phyloP scores from a whole-genome alignment of 2,329 filamentous ascomycete genomes.

The Decorospora gaudefroyi region DNA sequence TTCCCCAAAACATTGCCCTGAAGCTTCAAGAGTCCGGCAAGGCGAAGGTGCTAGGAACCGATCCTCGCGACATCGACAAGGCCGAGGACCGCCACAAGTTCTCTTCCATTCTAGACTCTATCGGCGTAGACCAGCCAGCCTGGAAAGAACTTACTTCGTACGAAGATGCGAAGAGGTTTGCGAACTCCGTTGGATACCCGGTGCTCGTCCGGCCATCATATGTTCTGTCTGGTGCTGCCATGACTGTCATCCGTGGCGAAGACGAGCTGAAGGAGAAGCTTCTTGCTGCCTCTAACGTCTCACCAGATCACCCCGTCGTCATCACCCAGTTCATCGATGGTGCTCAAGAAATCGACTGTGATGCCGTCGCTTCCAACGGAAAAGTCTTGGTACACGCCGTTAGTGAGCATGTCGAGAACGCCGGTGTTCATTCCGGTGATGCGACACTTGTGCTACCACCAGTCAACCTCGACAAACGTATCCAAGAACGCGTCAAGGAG shows the following conservation, averaged over 20 bases:
- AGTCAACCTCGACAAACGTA: conserved; percentile 72
- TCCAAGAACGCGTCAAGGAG: conserved; percentile 87
- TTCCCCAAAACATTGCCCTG: conserved; percentile 96
- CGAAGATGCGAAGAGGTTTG: conserved; percentile 83
- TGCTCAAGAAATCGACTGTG: conserved; percentile 93
- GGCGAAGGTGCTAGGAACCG: conserved; percentile 88
- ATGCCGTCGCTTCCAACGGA: conserved; percentile 85
- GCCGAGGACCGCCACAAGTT: conserved; percentile 98
- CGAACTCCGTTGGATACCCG: conserved; percentile 83
- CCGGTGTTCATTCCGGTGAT: conserved; percentile 97
- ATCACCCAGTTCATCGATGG: conserved; percentile 99
- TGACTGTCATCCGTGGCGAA: conserved; percentile 91
- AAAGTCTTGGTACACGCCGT: conserved; percentile 89
- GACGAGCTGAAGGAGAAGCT: conserved; percentile 95
- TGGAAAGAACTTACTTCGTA: conserved; percentile 98
- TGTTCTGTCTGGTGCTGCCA: conserved; percentile 94
- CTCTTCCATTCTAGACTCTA: conserved; percentile 94
- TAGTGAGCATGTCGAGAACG: conserved; percentile 94
- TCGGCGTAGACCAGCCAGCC: conserved; percentile 93
- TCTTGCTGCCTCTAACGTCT: conserved; percentile 84
- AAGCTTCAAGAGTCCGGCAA: conserved; percentile 88
- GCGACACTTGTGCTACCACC: conserved; percentile 93
- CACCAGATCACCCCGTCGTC: conserved; percentile 94
- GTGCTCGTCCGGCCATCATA: conserved; percentile 94
- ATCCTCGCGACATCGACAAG: conserved; percentile 94